Conservation (phyloP, 331 rosid genomes). For the Rosa hybrid region DNA sequence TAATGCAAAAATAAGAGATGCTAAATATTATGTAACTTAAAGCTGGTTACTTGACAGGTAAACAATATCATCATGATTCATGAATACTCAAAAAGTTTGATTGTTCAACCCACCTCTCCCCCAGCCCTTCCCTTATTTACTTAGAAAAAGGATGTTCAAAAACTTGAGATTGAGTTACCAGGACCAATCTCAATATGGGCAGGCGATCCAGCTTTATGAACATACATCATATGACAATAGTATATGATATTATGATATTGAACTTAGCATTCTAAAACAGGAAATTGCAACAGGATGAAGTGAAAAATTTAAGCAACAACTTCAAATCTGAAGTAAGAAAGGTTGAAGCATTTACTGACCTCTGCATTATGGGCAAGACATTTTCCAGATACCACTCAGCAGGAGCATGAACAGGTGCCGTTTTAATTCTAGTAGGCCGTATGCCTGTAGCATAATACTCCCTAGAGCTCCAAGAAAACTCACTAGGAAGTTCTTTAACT, state of each 20-base stretch:
- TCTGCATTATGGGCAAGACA: slow-evolving; percentile 45
- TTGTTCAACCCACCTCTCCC: not conserved
- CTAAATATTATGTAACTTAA: not conserved
- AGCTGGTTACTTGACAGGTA: not conserved
- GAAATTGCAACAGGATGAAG: not conserved
- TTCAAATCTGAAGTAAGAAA: not conserved
- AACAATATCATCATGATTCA: not conserved
- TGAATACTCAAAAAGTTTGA: not conserved
- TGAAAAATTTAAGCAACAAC: not conserved
- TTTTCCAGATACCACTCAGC: slow-evolving; percentile 54
- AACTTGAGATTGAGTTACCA: not conserved
- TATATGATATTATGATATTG: not conserved
- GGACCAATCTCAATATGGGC: not conserved
- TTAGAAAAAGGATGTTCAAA: not conserved
- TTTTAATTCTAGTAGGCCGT: slow-evolving; percentile 41
- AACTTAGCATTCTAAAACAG: not conserved
- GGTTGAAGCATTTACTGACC: slow-evolving; percentile 27
- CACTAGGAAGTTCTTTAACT: slow-evolving; percentile 44
- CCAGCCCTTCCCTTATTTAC: not conserved
- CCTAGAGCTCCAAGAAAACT: slow-evolving; percentile 51
- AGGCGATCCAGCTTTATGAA: not conserved
- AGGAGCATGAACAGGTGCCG: slow-evolving; percentile 45
- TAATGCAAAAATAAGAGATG: not conserved
- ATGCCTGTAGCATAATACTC: slow-evolving; percentile 50
- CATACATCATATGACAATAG: not conserved